A percentile compares a stretch with the other conserved stretches of the same genome.
Evolutionary conservation across 768 basidiomycete genomes (phyloP).

Genomic region (Lactifluus hygrophoroides): DNA sequence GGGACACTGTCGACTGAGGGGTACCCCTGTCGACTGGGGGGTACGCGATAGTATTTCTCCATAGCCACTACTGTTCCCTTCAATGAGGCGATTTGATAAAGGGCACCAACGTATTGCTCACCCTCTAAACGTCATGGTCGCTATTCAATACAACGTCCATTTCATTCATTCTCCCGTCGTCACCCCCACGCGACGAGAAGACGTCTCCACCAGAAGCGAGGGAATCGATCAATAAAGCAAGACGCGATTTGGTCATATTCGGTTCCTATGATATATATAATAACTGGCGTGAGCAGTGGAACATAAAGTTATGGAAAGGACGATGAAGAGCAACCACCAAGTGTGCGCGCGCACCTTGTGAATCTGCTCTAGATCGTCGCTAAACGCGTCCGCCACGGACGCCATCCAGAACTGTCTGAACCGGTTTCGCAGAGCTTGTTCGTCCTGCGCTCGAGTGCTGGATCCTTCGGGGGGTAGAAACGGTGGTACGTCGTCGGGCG

Average conservation of each 20-base stretch:
- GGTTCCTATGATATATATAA: slow-evolving; percentile 50
- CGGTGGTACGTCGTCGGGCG: slow-evolving; percentile 39
- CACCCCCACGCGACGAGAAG: slow-evolving; percentile 34
- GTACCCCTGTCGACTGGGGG: no score
- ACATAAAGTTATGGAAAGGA: slow-evolving; percentile 10
- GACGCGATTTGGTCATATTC: slow-evolving; percentile 55
- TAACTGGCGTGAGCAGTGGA: neutral
- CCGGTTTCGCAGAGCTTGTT: slow-evolving; percentile 50
- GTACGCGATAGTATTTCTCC: no score
- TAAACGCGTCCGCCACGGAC: slow-evolving; percentile 72
- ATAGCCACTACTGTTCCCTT: neutral
- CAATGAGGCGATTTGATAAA: neutral
- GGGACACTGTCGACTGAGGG: no score
- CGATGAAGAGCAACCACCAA: neutral
- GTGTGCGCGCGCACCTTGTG: slow-evolving; percentile 47
- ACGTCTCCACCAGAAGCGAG: slow-evolving; percentile 72
- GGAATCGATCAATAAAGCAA: slow-evolving; percentile 74
- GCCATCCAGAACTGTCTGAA: slow-evolving; percentile 88
- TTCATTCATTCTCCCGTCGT: slow-evolving; percentile 42
- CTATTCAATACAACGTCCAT: slow-evolving; percentile 62
- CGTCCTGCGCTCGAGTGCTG: slow-evolving; percentile 32
- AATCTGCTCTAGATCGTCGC: slow-evolving; percentile 75
- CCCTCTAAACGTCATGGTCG: neutral
- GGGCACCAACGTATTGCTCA: no score
- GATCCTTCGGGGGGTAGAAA: slow-evolving; percentile 38